Evolutionary conservation across 148 eudicot genomes (phyloP).

Genomic region (Agrostemma githago): DNA sequence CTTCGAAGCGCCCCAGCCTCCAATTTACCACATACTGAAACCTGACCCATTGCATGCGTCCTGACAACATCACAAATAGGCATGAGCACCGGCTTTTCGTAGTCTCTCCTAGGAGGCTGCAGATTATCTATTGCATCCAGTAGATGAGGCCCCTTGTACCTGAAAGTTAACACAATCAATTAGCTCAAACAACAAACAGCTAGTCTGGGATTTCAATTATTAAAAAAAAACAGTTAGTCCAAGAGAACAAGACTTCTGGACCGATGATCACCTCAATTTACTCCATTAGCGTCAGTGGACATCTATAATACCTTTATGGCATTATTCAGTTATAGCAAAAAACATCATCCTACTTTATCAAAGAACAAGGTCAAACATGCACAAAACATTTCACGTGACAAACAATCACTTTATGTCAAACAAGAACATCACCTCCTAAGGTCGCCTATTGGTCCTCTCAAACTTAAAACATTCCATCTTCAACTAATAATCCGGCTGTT

Average conservation of each 20-base stretch:
- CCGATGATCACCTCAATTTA: background rate
- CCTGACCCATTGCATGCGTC: slow-evolving; percentile 71
- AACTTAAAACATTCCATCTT: background rate
- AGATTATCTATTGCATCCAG: slow-evolving; percentile 75
- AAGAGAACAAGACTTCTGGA: background rate
- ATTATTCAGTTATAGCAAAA: background rate
- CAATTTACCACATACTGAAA: slow-evolving; percentile 76
- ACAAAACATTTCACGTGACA: background rate
- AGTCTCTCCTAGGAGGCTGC: slow-evolving; percentile 71
- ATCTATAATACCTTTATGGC: background rate
- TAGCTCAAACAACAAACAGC: background rate
- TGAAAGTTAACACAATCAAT: slow-evolving; percentile 30
- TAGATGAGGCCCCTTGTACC: slow-evolving; percentile 78
- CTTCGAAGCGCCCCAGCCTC: slow-evolving; percentile 84
- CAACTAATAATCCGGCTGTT: background rate
- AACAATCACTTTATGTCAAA: background rate
- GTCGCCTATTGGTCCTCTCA: background rate
- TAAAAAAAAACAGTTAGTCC: background rate
- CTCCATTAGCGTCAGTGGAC: background rate
- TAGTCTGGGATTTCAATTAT: background rate
- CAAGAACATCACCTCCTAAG: background rate
- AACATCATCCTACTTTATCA: background rate
- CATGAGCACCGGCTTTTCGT: slow-evolving; percentile 73
- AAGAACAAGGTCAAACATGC: background rate
- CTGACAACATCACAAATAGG: slow-evolving; percentile 88